Percentiles rank a stretch among this genome's conserved stretches.
phyloP scores from a whole-genome alignment of 2,329 filamentous ascomycete genomes.

The Sclerotinia spermophila region DNA sequence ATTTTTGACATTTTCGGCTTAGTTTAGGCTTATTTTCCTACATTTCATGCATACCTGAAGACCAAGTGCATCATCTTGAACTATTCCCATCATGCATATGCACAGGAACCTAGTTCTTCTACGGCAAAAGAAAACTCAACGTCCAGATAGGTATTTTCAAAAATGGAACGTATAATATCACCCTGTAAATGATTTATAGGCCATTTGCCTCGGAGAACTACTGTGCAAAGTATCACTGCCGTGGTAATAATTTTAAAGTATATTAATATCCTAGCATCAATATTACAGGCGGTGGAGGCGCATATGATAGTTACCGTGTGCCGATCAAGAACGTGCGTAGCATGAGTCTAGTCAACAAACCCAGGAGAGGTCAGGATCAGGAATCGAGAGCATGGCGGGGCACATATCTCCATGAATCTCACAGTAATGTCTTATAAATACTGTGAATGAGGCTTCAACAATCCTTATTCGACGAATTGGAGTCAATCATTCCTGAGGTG shows the following conservation, averaged over 20 bases:
- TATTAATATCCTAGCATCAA: neutral
- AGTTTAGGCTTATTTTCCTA: neutral
- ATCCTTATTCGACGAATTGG: neutral
- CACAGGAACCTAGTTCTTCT: neutral
- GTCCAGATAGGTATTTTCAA: neutral
- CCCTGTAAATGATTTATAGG: neutral
- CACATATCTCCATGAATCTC: constrained; percentile 1
- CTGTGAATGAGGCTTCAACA: neutral
- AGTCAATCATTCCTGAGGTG: neutral
- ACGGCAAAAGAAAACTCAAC: neutral
- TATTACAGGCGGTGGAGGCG: neutral
- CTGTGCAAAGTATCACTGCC: neutral
- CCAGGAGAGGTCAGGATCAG: neutral
- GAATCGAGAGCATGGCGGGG: neutral
- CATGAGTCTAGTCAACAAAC: neutral
- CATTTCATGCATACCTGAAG: neutral
- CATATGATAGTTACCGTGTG: constrained; percentile 8
- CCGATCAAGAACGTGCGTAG: constrained; percentile 6
- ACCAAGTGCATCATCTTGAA: neutral
- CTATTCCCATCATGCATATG: neutral
- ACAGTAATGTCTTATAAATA: constrained; percentile 1
- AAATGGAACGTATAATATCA: neutral
- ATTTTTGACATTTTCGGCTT: neutral
- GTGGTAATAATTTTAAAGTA: neutral
- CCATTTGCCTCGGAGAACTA: neutral